Base-by-base conservation (phyloP, 176 grass and related monocot species). In the Otatea glauca region DNA sequence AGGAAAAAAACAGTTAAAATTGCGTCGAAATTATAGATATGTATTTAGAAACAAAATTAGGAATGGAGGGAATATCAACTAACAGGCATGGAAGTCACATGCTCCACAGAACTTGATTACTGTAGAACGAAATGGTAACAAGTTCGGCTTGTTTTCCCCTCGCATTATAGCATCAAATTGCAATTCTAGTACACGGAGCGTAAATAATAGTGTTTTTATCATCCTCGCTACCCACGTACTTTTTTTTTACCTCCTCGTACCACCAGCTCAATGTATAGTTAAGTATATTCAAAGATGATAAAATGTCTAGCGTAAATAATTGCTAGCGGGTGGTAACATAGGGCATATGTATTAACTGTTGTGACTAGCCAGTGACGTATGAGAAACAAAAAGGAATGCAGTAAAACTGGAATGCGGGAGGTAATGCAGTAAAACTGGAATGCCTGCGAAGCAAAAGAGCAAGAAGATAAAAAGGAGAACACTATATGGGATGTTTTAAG, bases 11-110 rank as follows among this genome's bases (percentile, higher is more conserved):
- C 29, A 29, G 29, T 29, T 29, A 29, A 29, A 29, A 29, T 29
- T 29, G 29, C 0, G 1, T 29, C 29, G 29, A 29, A 29, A 29
- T 29, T 29, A 29, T 29, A 29, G 29, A 29, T 29, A 29, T 29
- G 29, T 29, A 29, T 29, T 29, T 29, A 29, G 29, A 29, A 29
- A 29, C 29, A 29, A 29, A 29, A 29, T 29, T 29, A 29, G 29
- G 1, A 29, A 29, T 1, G 29, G 29, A 29, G 29, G 29, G 1
- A 64, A 13, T 34, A 76, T 2, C 15, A 43, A 50, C 54, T 29
- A 60, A 55, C 58, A 20, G 47, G 77, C 55, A 77, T 56, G 65
- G 35, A 58, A 71, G n/a, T 81, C 58, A 65, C 79, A 81, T 67
- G 85, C 10, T 66, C 18, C 38, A 63, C 54, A 61, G 15, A 48